These are phyloP conservation scores for Iodosphaeria phyllophila DNA, from an alignment of 2,329 filamentous ascomycete genomes.

Conservation along the genomic window DNA sequence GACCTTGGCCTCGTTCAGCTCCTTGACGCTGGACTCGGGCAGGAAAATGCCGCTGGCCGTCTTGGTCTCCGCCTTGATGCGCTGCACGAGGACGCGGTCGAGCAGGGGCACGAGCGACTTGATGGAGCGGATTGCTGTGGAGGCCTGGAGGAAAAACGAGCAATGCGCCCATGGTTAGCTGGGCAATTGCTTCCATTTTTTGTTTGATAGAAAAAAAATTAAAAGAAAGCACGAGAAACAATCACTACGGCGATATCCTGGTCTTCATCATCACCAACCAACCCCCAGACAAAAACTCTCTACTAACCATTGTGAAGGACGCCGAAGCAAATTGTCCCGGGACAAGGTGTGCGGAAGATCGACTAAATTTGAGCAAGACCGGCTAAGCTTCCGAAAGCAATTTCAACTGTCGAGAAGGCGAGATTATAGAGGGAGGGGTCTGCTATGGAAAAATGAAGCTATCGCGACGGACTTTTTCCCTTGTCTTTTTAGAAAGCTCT, in stretches of 20 bases:
- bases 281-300: too few species aligned
- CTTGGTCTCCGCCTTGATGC: conserved; percentile 92
- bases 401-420: too few species aligned
- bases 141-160: too few species aligned
- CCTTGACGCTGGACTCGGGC: conserved; percentile 90
- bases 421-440: neutral
- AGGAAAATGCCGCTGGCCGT: conserved; percentile 95
- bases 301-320: conserved; percentile 2
- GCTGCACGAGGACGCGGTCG: conserved; percentile 96
- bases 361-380: neutral
- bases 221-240: too few species aligned
- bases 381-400: too few species aligned
- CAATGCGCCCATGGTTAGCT: too few species aligned
- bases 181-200: too few species aligned
- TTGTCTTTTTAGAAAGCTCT: conserved; percentile 3
- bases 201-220: neutral
- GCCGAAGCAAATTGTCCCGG: neutral
- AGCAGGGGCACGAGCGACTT: conserved; percentile 87
- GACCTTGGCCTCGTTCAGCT: conserved; percentile 94
- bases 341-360: neutral
- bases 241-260: too few species aligned
- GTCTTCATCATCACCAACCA: too few species aligned
- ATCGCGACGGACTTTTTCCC: too few species aligned
- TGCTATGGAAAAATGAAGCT: conserved; percentile 2
- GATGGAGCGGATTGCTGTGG: conserved; percentile 83